Conservation (phyloP, 768 basidiomycete genomes). For the Artomyces pyxidatus region DNA sequence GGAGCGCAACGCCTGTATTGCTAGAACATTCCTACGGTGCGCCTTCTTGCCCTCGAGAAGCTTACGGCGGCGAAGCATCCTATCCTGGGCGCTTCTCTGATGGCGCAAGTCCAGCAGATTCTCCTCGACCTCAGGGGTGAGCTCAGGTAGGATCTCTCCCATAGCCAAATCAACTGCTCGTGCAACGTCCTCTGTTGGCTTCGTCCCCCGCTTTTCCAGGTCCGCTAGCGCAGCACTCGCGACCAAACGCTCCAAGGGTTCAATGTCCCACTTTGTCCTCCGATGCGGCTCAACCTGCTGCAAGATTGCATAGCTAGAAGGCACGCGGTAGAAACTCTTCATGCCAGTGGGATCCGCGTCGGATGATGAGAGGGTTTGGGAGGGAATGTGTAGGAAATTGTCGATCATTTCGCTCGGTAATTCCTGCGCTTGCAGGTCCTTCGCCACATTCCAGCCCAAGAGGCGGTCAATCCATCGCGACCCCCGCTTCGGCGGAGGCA, state of each 20-base stretch:
- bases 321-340: background rate
- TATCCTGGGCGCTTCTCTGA: too few species aligned
- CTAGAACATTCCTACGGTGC: too few species aligned
- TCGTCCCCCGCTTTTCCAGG: too few species aligned
- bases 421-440: background rate
- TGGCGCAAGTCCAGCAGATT: too few species aligned
- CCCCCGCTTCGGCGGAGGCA: background rate
- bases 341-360: background rate
- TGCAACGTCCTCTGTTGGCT: too few species aligned
- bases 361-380: background rate
- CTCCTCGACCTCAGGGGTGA: too few species aligned
- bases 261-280: slow-evolving; percentile 5
- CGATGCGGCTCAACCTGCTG: background rate
- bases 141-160: too few species aligned
- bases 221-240: slow-evolving; percentile 3
- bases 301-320: background rate
- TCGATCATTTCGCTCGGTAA: background rate
- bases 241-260: slow-evolving; percentile 12
- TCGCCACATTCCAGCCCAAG: background rate
- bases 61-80: too few species aligned
- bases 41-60: too few species aligned
- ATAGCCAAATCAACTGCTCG: too few species aligned
- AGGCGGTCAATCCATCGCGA: slow-evolving; percentile 6
- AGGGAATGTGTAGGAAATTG: background rate
- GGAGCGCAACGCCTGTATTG: too few species aligned